phyloP scores from a whole-genome alignment of 805 yeast species.

The Yarrowia porcina region DNA sequence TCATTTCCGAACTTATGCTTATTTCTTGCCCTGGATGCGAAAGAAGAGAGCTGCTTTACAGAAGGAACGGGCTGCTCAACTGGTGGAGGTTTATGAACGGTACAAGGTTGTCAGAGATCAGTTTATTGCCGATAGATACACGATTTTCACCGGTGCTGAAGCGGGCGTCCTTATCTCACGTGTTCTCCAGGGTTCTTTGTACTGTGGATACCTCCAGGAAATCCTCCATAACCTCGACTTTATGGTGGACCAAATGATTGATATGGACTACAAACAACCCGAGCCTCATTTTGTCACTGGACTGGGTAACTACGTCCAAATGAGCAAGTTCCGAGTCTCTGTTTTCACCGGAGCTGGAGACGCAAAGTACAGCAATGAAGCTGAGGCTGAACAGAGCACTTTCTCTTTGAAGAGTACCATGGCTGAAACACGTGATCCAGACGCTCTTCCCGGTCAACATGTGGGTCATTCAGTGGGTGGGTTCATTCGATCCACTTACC shows the following conservation, averaged over 20 bases:
- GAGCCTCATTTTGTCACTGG: constrained; percentile 35
- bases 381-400: background rate
- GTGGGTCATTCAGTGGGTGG: constrained; percentile 1
- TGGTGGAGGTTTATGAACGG: constrained; percentile 21
- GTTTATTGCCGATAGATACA: background rate
- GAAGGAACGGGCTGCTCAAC: constrained; percentile 16
- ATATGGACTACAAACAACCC: constrained; percentile 3
- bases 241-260: constrained; percentile 16
- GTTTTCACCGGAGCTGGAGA: constrained; percentile 11
- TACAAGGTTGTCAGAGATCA: constrained; percentile 23
- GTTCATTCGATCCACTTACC: background rate
- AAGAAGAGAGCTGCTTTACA: constrained; percentile 1
- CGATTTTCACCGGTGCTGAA: constrained; percentile 7
- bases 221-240: constrained; percentile 9
- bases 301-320: background rate
- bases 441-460: background rate
- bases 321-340: constrained; percentile 13
- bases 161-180: constrained; percentile 6
- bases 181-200: background rate
- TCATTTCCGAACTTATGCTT: constrained; percentile 29
- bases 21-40: constrained; percentile 27
- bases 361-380: background rate
- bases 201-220: constrained; percentile 14
- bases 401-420: background rate
- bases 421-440: constrained; percentile 14